Evolutionary conservation across 257 asterid genomes (phyloP).

Genomic region (Capsicum chinense): DNA sequence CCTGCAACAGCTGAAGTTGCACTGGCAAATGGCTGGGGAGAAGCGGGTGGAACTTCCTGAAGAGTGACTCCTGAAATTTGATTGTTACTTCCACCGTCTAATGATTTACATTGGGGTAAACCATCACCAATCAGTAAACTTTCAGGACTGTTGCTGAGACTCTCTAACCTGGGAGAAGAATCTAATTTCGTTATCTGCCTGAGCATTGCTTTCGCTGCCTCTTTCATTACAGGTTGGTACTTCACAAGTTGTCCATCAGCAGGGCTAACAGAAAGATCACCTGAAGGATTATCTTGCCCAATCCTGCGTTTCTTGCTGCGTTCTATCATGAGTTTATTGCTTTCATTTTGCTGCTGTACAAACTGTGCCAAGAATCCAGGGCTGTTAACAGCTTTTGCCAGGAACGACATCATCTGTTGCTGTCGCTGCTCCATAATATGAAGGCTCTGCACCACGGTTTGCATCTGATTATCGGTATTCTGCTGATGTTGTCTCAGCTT

Average conservation of each 20-base stretch:
- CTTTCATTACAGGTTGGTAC: conserved; percentile 75
- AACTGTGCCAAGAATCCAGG: conserved; percentile 87
- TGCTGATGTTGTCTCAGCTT: conserved; percentile 88
- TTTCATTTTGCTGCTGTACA: conserved; percentile 76
- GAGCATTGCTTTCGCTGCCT: conserved; percentile 78
- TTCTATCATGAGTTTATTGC: conserved; percentile 54
- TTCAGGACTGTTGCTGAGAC: conserved; percentile 49
- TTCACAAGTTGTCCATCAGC: conserved; percentile 77
- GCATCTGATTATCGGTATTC: conserved; percentile 72
- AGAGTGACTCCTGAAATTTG: conserved; percentile 64
- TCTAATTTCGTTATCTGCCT: conserved; percentile 65
- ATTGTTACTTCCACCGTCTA: conserved; percentile 44
- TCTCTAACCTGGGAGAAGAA: conserved; percentile 66
- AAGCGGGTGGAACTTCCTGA: conserved; percentile 58
- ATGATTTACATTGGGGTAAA: conserved; percentile 39
- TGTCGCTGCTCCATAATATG: conserved; percentile 97
- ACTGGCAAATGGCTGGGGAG: conserved; percentile 46
- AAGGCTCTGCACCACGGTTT: conserved; percentile 71
- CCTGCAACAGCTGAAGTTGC: conserved; percentile 36
- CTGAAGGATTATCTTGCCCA: conserved; percentile 57
- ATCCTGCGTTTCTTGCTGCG: conserved; percentile 81
- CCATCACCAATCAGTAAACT: conserved; percentile 49
- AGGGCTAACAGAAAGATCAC: conserved; percentile 44
- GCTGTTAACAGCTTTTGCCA: conserved; percentile 91
- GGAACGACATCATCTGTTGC: conserved; percentile 92